Conservation (phyloP, 306 rosid species). For the Acacia melanoxylon region DNA sequence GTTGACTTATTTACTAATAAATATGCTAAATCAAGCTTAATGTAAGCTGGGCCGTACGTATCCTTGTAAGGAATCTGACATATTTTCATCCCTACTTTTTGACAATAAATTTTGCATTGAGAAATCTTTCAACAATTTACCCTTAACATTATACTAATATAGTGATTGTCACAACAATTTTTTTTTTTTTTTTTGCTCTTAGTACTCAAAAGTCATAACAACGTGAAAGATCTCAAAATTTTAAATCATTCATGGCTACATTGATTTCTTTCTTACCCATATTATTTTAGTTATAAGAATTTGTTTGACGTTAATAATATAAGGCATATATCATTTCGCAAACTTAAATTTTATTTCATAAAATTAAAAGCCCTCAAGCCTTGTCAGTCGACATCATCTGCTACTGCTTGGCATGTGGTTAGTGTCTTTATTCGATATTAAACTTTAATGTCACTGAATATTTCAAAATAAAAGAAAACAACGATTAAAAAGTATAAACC, state of each 20-base stretch:
- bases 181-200: neutral
- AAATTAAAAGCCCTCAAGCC: neutral
- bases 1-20: too few relatives aligned
- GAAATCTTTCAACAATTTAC: too few relatives aligned
- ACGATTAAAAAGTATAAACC: neutral
- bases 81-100: too few relatives aligned
- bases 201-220: neutral
- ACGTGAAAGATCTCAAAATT: neutral
- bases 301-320: neutral
- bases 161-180: too few relatives aligned
- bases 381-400: neutral
- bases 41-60: too few relatives aligned
- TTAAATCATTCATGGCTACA: neutral
- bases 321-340: neutral
- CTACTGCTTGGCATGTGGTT: neutral
- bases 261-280: neutral
- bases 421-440: neutral
- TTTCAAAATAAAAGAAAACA: neutral
- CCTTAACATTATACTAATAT: too few relatives aligned
- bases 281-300: neutral
- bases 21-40: too few relatives aligned
- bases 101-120: too few relatives aligned
- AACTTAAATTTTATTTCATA: neutral
- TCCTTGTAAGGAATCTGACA: accelerated
- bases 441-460: neutral